Conservation (phyloP, 257 asterid species). For the Solanum etuberosum region DNA sequence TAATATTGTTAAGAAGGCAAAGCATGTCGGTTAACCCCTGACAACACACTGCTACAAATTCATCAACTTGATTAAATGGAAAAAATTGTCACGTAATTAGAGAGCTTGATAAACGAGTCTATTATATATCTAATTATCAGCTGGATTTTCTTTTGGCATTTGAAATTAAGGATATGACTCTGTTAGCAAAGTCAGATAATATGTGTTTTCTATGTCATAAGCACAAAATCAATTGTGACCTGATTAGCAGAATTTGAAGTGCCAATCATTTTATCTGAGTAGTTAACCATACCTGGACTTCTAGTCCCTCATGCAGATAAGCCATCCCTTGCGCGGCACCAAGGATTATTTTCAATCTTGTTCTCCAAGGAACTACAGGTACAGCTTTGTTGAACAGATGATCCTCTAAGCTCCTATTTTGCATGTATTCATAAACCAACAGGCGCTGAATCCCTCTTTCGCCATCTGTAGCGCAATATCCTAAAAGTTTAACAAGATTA, state of each 20-base stretch:
- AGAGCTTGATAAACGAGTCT: background rate
- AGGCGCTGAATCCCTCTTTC: constrained; percentile 89
- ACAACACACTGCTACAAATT: background rate
- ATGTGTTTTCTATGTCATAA: background rate
- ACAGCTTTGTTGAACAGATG: constrained; percentile 61
- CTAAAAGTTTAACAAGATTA: constrained; percentile 79
- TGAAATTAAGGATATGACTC: background rate
- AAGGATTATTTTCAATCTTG: constrained; percentile 59
- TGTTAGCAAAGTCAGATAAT: background rate
- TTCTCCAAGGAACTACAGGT: constrained; percentile 62
- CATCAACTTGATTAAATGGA: background rate
- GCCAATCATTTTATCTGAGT: background rate
- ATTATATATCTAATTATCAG: background rate
- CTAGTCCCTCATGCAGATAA: constrained; percentile 76
- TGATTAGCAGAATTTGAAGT: background rate
- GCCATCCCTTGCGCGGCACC: constrained; percentile 95
- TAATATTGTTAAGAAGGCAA: background rate
- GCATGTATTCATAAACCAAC: constrained; percentile 83
- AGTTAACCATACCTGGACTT: constrained; percentile 42
- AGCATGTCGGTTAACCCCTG: background rate
- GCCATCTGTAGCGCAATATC: constrained; percentile 79
- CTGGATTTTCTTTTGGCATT: background rate
- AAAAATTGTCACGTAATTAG: background rate
- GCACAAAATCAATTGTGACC: background rate
- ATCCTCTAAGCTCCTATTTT: constrained; percentile 77